These are phyloP conservation scores for Papilionanthe hybrid DNA, from an alignment of 116 monocot genomes.

Conservation along the genomic window DNA sequence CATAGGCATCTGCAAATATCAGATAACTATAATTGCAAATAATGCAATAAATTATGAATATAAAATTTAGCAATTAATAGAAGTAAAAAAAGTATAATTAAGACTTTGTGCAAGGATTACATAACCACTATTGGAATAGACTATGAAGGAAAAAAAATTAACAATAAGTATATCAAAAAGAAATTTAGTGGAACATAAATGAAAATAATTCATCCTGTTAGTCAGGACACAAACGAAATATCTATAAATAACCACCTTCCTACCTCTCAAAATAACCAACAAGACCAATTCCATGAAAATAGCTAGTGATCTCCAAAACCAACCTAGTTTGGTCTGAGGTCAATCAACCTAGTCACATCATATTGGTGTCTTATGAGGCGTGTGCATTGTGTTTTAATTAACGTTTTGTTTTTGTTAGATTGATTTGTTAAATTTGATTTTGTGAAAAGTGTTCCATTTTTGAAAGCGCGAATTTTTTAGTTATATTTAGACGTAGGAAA, in stretches of 20 bases:
- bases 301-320: too few species aligned
- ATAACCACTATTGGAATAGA: not conserved
- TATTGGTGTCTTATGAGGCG: too few species aligned
- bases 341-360: too few species aligned
- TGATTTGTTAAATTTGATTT: too few species aligned
- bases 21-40: not conserved
- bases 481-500: too few species aligned
- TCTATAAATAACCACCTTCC: not conserved
- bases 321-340: too few species aligned
- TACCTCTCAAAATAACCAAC: not conserved
- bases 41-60: not conserved
- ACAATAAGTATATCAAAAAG: not conserved
- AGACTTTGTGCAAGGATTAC: not conserved
- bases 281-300: not conserved
- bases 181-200: not conserved
- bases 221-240: not conserved
- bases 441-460: too few species aligned
- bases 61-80: not conserved
- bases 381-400: too few species aligned
- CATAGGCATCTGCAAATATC: slow-evolving; percentile 63
- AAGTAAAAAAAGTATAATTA: not conserved
- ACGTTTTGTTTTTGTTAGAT: too few species aligned
- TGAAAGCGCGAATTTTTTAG: too few species aligned
- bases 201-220: not conserved
- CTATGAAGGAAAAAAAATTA: not conserved